These are phyloP conservation scores for Solanum paucissectum DNA, from an alignment of 257 asterid species.

Conservation along the genomic window DNA sequence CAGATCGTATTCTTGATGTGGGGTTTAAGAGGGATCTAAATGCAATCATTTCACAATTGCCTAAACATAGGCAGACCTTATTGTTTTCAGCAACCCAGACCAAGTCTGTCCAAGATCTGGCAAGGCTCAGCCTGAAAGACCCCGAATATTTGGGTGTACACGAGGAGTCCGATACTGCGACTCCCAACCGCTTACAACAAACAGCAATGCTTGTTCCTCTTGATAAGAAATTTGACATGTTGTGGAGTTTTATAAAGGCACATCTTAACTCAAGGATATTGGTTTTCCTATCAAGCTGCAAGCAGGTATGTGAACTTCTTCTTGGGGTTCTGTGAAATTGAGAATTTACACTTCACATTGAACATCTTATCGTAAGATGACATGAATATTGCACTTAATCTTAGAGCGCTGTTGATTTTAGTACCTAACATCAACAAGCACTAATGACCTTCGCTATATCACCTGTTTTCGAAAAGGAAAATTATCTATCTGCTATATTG, in stretches of 20 bases:
- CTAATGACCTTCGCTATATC: background rate
- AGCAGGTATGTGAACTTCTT: constrained; percentile 48
- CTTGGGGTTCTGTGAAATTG: background rate
- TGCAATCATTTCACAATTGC: constrained; percentile 91
- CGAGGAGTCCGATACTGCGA: constrained; percentile 77
- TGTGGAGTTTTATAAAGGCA: constrained; percentile 89
- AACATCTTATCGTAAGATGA: background rate
- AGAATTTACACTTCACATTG: background rate
- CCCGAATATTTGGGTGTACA: constrained; percentile 94
- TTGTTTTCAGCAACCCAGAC: constrained; percentile 95
- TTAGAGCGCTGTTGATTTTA: background rate
- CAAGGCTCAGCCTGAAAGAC: constrained; percentile 93
- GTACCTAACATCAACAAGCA: background rate
- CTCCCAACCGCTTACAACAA: constrained; percentile 77
- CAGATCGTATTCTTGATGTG: constrained; percentile 91
- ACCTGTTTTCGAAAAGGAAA: background rate
- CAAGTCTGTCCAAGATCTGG: constrained; percentile 90
- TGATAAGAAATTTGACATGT: constrained; percentile 76
- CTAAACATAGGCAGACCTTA: constrained; percentile 73
- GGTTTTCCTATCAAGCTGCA: constrained; percentile 82
- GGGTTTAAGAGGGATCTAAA: constrained; percentile 73
- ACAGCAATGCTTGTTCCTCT: constrained; percentile 73
- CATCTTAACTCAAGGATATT: constrained; percentile 77
- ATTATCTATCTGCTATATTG: background rate
- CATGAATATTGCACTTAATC: background rate